These are phyloP conservation scores for Picochlorum sp. DNA, from an alignment of 139 green algal genomes.

Conservation along the genomic window DNA sequence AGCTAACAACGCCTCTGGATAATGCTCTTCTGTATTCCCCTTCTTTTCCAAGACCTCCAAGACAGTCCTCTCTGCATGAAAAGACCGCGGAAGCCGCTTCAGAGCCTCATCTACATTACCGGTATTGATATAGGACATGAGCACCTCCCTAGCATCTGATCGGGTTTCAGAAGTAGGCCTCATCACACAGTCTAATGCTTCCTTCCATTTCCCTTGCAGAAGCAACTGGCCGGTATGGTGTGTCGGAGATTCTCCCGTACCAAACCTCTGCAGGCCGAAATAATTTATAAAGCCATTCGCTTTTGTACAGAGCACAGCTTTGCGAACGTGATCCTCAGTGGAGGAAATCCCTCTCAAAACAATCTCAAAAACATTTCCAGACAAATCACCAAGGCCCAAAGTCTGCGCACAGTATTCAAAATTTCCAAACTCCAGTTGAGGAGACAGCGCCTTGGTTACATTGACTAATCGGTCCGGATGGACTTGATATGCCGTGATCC, in stretches of 20 bases:
- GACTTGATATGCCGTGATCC: slow-evolving; percentile 64
- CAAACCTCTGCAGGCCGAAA: slow-evolving; percentile 93
- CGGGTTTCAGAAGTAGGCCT: slow-evolving; percentile 16
- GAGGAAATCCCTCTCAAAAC: slow-evolving; percentile 48
- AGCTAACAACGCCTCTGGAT: slow-evolving; percentile 27
- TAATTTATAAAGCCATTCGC: slow-evolving; percentile 87
- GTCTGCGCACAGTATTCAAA: slow-evolving; percentile 36
- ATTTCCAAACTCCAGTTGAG: slow-evolving; percentile 43
- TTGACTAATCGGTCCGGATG: slow-evolving; percentile 15
- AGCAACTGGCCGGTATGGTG: slow-evolving; percentile 69
- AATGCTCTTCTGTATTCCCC: background rate
- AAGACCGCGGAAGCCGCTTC: slow-evolving; percentile 32
- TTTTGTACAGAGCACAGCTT: slow-evolving; percentile 37
- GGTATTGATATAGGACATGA: slow-evolving; percentile 27
- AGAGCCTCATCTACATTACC: slow-evolving; percentile 41
- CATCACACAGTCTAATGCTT: slow-evolving; percentile 61
- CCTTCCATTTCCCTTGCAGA: slow-evolving; percentile 61
- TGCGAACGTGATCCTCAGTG: slow-evolving; percentile 22
- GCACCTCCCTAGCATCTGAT: slow-evolving; percentile 18
- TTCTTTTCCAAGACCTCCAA: slow-evolving; percentile 7
- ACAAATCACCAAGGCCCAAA: slow-evolving; percentile 62
- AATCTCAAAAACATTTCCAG: slow-evolving; percentile 75
- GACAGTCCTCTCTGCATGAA: slow-evolving; percentile 50
- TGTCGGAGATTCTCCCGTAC: slow-evolving; percentile 56
- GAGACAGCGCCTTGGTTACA: slow-evolving; percentile 22